Evolutionary conservation across 495 filamentous ascomycete species (phyloP).

Genomic region (Tuber borchii): DNA sequence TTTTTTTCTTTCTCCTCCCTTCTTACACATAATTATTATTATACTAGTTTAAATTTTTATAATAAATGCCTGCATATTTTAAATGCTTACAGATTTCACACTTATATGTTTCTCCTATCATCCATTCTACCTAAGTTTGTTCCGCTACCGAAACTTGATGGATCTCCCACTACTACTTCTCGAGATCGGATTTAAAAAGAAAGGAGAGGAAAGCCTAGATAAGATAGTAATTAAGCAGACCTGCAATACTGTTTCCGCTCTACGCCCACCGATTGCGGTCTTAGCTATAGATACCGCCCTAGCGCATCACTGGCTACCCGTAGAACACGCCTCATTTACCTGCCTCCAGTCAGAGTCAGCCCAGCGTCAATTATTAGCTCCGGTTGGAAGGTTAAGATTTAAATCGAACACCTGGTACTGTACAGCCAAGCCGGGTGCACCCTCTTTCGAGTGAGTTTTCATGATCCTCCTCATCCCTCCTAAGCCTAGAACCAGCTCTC

Average conservation of each 20-base stretch:
- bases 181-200: background rate
- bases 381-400: background rate
- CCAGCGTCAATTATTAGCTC: background rate
- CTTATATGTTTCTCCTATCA: too few species aligned
- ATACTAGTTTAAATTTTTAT: background rate
- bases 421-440: too few species aligned
- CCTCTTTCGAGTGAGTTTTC: background rate
- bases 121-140: background rate
- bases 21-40: background rate
- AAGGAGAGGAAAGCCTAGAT: background rate
- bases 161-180: background rate
- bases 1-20: background rate
- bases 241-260: background rate
- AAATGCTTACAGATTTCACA: background rate
- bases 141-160: background rate
- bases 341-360: background rate
- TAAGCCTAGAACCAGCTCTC: too few species aligned
- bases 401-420: background rate
- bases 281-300: accelerated
- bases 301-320: background rate
- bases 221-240: background rate
- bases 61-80: background rate
- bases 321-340: background rate
- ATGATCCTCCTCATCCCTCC: background rate
- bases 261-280: background rate